Percentiles rank a stretch among this genome's conserved stretches.
Conservation (phyloP, 148 eudicot genomes). For the Heliosperma pusillum region DNA sequence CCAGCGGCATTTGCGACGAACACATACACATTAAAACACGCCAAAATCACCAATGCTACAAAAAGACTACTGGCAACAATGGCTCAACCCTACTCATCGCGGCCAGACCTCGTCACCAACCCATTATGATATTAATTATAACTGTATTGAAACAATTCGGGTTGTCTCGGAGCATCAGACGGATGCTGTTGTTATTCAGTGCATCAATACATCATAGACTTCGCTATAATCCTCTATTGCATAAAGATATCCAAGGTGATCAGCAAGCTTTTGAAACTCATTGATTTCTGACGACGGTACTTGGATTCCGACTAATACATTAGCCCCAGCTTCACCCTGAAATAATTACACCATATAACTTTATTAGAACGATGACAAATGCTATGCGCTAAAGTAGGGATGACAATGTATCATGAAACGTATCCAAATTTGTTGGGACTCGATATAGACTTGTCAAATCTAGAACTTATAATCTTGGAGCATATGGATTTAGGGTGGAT, state of each 20-base stretch:
- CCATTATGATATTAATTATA: too few relatives aligned
- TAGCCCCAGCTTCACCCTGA: constrained; percentile 92
- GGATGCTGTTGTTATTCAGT: constrained; percentile 17
- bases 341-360: not conserved
- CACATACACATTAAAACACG: not conserved
- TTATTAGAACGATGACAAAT: too few relatives aligned
- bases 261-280: constrained; percentile 53
- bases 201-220: constrained; percentile 70
- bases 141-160: too few relatives aligned
- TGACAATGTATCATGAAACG: too few relatives aligned
- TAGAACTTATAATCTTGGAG: too few relatives aligned
- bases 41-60: not conserved
- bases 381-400: too few relatives aligned
- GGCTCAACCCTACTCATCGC: too few relatives aligned
- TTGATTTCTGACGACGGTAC: constrained; percentile 51
- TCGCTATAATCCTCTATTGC: constrained; percentile 55
- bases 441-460: too few relatives aligned
- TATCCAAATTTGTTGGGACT: too few relatives aligned
- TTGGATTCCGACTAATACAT: constrained; percentile 93
- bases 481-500: too few relatives aligned
- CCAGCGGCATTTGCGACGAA: not conserved
- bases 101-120: too few relatives aligned
- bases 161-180: too few relatives aligned
- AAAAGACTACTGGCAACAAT: not conserved
- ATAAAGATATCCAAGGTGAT: constrained; percentile 61